These are phyloP conservation scores for Myriosclerotinia scirpicola DNA, from an alignment of 2,329 filamentous ascomycete genomes.

Conservation along the genomic window DNA sequence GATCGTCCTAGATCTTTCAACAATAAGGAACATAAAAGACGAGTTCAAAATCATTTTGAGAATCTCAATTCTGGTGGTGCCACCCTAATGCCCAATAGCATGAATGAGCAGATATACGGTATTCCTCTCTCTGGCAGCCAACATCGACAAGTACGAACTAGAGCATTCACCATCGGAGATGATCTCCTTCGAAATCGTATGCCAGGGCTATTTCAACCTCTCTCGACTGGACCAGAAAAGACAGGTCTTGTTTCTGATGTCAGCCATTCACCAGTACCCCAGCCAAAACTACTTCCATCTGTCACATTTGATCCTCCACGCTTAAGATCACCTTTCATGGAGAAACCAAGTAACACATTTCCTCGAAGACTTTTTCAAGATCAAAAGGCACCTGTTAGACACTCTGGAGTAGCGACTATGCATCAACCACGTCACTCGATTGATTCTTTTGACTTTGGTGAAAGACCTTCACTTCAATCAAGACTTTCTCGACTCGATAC, in stretches of 20 bases:
- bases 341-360: constrained; percentile 57
- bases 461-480: constrained; percentile 34
- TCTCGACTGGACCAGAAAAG: constrained; percentile 14
- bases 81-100: constrained; percentile 35
- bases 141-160: constrained; percentile 38
- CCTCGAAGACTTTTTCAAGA: constrained; percentile 55
- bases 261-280: constrained; percentile 26
- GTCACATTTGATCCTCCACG: constrained; percentile 42
- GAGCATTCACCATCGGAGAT: constrained; percentile 41
- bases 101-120: constrained; percentile 40
- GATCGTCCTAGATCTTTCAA: constrained; percentile 34
- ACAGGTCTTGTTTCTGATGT: constrained; percentile 9
- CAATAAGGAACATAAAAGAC: constrained; percentile 37
- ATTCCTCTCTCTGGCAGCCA: constrained; percentile 28
- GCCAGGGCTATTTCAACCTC: constrained; percentile 31
- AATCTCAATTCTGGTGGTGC: constrained; percentile 34
- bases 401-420: constrained; percentile 56
- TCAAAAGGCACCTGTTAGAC: constrained; percentile 37
- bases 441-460: constrained; percentile 39
- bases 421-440: constrained; percentile 47
- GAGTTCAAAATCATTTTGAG: constrained; percentile 36
- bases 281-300: constrained; percentile 40
- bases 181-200: constrained; percentile 32
- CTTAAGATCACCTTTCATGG: constrained; percentile 60
- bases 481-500: constrained; percentile 35